Evolutionary conservation across 2,329 filamentous ascomycete genomes (phyloP).

Genomic region (Verticillium dahliae): DNA sequence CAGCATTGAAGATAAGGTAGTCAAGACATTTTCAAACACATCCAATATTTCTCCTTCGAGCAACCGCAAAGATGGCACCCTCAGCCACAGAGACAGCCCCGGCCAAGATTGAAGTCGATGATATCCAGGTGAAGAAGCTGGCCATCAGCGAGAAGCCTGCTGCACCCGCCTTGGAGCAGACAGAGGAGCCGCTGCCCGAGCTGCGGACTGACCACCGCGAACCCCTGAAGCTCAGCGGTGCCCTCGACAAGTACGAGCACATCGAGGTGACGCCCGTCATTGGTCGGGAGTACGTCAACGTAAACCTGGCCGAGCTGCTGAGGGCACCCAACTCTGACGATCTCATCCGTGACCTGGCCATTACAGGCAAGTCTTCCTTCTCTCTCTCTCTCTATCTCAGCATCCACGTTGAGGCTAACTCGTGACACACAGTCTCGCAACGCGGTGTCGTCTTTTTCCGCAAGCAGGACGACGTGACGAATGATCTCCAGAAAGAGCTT

Average conservation of each 20-base stretch:
- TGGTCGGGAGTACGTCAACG: constrained; percentile 53
- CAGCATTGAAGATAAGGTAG: no score
- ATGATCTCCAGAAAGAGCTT: constrained; percentile 60
- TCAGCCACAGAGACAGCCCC: constrained; percentile 7
- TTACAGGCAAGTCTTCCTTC: constrained; percentile 44
- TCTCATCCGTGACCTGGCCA: constrained; percentile 58
- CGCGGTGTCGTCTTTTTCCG: constrained; percentile 67
- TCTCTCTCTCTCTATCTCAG: no score
- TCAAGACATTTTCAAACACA: not conserved
- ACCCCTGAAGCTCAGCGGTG: constrained; percentile 43
- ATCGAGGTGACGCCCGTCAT: constrained; percentile 58
- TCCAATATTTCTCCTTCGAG: not conserved
- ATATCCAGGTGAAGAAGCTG: not conserved
- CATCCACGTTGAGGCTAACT: no score
- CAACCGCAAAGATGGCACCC: constrained; percentile 5
- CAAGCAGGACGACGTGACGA: constrained; percentile 52
- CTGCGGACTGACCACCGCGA: constrained; percentile 12
- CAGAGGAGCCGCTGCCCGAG: constrained; percentile 3
- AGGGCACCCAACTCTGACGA: constrained; percentile 56
- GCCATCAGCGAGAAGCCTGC: not conserved
- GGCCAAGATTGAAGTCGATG: constrained; percentile 1
- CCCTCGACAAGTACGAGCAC: constrained; percentile 42
- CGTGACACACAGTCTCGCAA: constrained; percentile 46
- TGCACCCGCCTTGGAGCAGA: not conserved
- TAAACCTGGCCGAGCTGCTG: constrained; percentile 55